phyloP scores from a whole-genome alignment of 2,329 filamentous ascomycete genomes.

The Huntiella moniliformis region DNA sequence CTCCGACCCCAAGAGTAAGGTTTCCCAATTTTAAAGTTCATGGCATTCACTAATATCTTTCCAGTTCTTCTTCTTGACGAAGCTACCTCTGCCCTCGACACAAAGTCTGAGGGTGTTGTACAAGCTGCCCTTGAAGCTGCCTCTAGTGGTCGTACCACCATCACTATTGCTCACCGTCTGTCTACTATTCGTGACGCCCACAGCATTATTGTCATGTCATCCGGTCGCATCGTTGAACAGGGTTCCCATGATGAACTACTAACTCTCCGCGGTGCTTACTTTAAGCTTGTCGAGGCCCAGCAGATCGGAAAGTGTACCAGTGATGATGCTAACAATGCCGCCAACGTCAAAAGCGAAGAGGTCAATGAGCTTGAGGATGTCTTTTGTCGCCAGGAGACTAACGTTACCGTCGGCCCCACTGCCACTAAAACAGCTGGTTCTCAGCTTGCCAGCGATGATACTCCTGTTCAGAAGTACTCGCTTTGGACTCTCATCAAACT shows the following conservation, averaged over 20 bases:
- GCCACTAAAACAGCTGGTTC: conserved; percentile 45
- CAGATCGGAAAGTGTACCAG: conserved; percentile 42
- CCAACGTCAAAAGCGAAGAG: conserved; percentile 22
- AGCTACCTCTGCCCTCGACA: conserved; percentile 83
- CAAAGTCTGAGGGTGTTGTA: conserved; percentile 84
- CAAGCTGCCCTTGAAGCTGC: conserved; percentile 83
- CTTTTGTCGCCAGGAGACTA: conserved; percentile 31
- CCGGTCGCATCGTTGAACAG: conserved; percentile 78
- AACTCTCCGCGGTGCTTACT: conserved; percentile 53
- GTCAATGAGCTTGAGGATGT: conserved; percentile 5
- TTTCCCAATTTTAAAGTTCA: not conserved
- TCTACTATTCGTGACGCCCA: conserved; percentile 88
- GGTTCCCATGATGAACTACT: conserved; percentile 72
- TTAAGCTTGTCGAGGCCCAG: conserved; percentile 72
- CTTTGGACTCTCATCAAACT: conserved; percentile 62
- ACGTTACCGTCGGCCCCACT: conserved; percentile 37
- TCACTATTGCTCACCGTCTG: conserved; percentile 85
- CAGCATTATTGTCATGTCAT: conserved; percentile 85
- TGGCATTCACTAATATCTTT: not conserved
- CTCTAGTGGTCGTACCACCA: conserved; percentile 73
- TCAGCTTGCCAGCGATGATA: conserved; percentile 33
- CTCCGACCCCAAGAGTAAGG: conserved; percentile 58
- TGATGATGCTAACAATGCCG: conserved; percentile 21
- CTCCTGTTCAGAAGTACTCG: conserved; percentile 33
- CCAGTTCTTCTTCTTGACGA: conserved; percentile 74